Conservation (phyloP, 2,329 filamentous ascomycete genomes). For the Coniochaeta ligniaria region DNA sequence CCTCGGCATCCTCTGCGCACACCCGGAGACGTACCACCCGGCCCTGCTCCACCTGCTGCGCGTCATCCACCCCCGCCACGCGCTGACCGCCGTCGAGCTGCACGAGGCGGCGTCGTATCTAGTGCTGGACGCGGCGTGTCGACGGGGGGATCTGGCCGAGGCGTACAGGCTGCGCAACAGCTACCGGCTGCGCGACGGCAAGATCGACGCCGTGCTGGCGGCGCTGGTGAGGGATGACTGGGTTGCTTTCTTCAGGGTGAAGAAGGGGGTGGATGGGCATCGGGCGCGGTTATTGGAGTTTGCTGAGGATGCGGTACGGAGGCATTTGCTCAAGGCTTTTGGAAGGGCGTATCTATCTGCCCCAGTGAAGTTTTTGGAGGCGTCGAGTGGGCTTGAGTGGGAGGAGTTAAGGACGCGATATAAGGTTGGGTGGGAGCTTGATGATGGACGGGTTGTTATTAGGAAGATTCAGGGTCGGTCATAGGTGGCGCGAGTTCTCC, state of each 20-base stretch:
- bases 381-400: constrained; percentile 64
- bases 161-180: constrained; percentile 61
- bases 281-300: constrained; percentile 73
- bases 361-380: constrained; percentile 62
- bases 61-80: constrained; percentile 58
- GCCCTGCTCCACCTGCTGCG: constrained; percentile 75
- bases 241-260: constrained; percentile 66
- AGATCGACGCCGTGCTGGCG: constrained; percentile 60
- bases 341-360: constrained; percentile 73
- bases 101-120: constrained; percentile 75
- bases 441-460: constrained; percentile 69
- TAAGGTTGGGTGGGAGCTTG: constrained; percentile 79
- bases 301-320: constrained; percentile 65
- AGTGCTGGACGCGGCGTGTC: constrained; percentile 82
- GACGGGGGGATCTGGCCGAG: constrained; percentile 65
- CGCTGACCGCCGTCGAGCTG: constrained; percentile 64
- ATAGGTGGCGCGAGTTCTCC: neutral
- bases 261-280: constrained; percentile 71
- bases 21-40: constrained; percentile 85
- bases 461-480: constrained; percentile 43
- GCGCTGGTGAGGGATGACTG: constrained; percentile 79
- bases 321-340: constrained; percentile 79
- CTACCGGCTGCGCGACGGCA: constrained; percentile 57
- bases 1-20: constrained; percentile 69
- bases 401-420: constrained; percentile 58